These are phyloP conservation scores for Dentipellis fragilis DNA, from an alignment of 768 basidiomycete species.

Conservation along the genomic window DNA sequence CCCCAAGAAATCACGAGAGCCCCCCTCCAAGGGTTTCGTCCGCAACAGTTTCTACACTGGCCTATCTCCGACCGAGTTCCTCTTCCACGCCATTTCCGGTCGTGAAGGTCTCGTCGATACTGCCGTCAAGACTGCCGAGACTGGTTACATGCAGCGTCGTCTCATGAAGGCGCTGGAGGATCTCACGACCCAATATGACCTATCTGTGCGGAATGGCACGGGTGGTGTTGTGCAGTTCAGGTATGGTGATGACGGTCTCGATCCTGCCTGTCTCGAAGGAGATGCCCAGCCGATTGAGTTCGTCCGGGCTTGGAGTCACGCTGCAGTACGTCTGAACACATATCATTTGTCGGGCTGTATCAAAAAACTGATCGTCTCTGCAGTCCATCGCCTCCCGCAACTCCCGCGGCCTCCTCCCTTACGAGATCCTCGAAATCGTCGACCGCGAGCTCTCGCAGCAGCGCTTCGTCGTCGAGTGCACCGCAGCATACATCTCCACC, in stretches of 20 bases:
- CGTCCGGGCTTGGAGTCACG: constrained; percentile 78
- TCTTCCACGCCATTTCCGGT: constrained; percentile 98
- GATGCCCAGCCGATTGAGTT: constrained; percentile 92
- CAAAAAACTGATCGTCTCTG: neutral
- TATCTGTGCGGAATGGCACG: constrained; percentile 88
- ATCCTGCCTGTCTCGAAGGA: constrained; percentile 93
- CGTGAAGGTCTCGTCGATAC: constrained; percentile 98
- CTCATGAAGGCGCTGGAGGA: constrained; percentile 99
- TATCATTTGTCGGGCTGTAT: neutral
- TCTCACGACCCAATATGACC: constrained; percentile 90
- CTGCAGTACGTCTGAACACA: constrained; percentile 38
- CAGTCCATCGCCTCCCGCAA: constrained; percentile 56
- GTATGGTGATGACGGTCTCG: constrained; percentile 95
- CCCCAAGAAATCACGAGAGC: constrained; percentile 91
- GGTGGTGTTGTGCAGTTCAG: constrained; percentile 96
- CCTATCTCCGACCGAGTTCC: constrained; percentile 85
- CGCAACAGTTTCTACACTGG: constrained; percentile 95
- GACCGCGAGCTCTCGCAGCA: constrained; percentile 47
- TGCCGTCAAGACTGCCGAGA: constrained; percentile 99
- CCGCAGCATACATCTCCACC: constrained; percentile 55
- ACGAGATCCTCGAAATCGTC: constrained; percentile 70
- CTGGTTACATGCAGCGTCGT: constrained; percentile 98
- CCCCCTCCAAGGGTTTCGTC: constrained; percentile 97
- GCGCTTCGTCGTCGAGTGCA: constrained; percentile 62
- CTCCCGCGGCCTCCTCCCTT: constrained; percentile 70